Base-by-base conservation (phyloP, 2,329 filamentous ascomycete genomes). In the Aspergillus brasiliensis region DNA sequence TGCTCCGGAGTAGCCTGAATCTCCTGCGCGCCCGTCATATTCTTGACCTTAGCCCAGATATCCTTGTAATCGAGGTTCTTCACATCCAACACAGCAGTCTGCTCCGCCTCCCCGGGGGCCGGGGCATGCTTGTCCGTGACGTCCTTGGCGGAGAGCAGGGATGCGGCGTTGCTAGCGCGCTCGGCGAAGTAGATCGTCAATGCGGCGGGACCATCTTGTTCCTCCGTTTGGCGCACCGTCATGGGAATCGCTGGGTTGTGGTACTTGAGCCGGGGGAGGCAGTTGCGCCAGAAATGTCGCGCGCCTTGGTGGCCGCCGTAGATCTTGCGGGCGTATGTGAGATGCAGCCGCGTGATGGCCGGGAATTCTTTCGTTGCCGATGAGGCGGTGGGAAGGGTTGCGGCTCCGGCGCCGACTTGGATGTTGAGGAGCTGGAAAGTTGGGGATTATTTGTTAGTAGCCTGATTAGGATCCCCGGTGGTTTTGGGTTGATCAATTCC, bases 161-260 rank as follows among this genome's bases (percentile, higher is more conserved):
- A 61, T 27, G 71, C 70, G 6, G 70, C 69, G 11, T 67, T 71
- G 62, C 67, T 69, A 47, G 72, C 59, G 23, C 68, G 58, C 60
- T 73, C 73, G 48, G 74, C 71, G 60, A 79, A 81, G 62, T 79
- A 80, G 62, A 80, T 72, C 56, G 76, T 77, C 65, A 80, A 66
- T 38, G 71, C 70, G 28, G 77, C 71, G 46, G 74, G 74, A 3
- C 68, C 72, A 21, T 72, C 75, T 66, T 86, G 82, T 47, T 88
- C 78, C 38, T 75, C 69, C 64, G 85, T 88, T 60, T 91, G 89
- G 75, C 89, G 88, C 69, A 97, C 86, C 60, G 91, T 88, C 84
- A 98, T 96, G 46, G 89, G 86, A 48, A 97, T 77, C 11, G 87
- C 80, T 0, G 95, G 95, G 76, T 99, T 99, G 83, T 96, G 90